Conservation (phyloP, 306 rosid genomes). For the Carpinus viminea region DNA sequence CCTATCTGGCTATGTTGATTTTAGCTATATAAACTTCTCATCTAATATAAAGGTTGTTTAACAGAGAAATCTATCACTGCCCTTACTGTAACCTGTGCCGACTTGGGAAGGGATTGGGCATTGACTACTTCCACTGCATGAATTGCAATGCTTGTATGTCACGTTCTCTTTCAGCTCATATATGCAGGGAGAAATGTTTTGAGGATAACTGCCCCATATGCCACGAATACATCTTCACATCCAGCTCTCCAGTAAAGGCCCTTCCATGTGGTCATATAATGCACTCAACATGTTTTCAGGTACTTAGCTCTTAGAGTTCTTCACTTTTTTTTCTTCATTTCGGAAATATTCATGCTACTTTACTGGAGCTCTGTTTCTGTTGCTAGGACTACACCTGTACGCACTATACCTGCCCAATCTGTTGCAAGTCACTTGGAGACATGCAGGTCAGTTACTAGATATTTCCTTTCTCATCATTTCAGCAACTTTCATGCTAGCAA, state of each 20-base stretch:
- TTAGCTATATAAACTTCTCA: conserved; percentile 21
- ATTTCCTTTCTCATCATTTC: conserved; percentile 2
- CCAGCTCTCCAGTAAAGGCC: conserved; percentile 73
- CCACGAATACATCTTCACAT: conserved; percentile 89
- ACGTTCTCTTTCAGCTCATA: conserved; percentile 60
- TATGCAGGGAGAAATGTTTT: conserved; percentile 81
- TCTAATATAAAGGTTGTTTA: conserved; percentile 32
- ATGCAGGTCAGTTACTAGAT: conserved; percentile 75
- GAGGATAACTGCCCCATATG: conserved; percentile 94
- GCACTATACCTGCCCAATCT: conserved; percentile 84
- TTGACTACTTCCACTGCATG: conserved; percentile 95
- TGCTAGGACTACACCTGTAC: conserved; percentile 75
- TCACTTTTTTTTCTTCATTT: conserved; percentile 9
- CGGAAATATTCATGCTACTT: conserved; percentile 27
- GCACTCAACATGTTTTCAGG: conserved; percentile 93
- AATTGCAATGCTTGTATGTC: conserved; percentile 96
- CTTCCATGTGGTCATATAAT: conserved; percentile 91
- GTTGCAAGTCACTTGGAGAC: conserved; percentile 94
- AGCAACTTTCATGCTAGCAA: neutral
- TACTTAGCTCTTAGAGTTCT: conserved; percentile 28
- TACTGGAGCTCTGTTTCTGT: conserved; percentile 33
- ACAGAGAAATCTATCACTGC: conserved; percentile 95
- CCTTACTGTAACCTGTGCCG: conserved; percentile 96
- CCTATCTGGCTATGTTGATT: conserved; percentile 8
- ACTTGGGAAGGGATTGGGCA: conserved; percentile 91